Conservation (phyloP, 768 basidiomycete species). For the Phylloporus sp. region DNA sequence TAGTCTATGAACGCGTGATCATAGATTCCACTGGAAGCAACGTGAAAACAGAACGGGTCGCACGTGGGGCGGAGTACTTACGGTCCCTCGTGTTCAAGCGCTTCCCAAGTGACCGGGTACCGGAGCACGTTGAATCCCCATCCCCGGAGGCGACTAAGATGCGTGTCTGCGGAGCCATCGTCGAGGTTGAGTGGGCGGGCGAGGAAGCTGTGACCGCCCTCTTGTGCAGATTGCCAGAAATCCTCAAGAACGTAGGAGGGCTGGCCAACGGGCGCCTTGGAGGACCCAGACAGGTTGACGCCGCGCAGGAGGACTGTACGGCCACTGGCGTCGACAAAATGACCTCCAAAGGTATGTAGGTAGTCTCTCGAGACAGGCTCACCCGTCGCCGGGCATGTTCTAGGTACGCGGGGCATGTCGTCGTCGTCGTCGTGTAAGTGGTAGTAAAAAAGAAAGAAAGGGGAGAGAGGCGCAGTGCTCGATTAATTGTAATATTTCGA, state of each 20-base stretch:
- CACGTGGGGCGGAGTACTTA: conserved; percentile 45
- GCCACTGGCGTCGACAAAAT: conserved; percentile 71
- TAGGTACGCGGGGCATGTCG: conserved; percentile 21
- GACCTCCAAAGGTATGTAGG: conserved; percentile 62
- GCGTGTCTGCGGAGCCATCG: conserved; percentile 80
- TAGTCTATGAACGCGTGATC: conserved; percentile 94
- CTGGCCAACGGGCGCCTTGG: conserved; percentile 74
- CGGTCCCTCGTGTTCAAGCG: conserved; percentile 93
- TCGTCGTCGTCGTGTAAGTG: conserved; percentile 4
- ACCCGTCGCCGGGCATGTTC: conserved; percentile 17
- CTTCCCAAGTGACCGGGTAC: conserved; percentile 90
- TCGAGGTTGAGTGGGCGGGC: conserved; percentile 80
- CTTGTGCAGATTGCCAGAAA: conserved; percentile 81
- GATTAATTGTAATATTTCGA: not conserved
- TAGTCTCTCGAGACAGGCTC: conserved; percentile 28
- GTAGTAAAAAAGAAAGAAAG: not conserved
- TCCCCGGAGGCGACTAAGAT: conserved; percentile 76
- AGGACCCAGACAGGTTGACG: conserved; percentile 89
- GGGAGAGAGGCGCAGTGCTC: not conserved
- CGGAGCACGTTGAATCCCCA: conserved; percentile 93
- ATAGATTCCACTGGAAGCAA: conserved; percentile 65
- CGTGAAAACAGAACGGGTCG: not conserved
- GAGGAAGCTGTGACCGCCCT: conserved; percentile 65
- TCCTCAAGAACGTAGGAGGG: conserved; percentile 66
- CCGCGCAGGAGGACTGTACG: conserved; percentile 83